phyloP scores from a whole-genome alignment of 768 basidiomycete species.

The Phaffia australis region DNA sequence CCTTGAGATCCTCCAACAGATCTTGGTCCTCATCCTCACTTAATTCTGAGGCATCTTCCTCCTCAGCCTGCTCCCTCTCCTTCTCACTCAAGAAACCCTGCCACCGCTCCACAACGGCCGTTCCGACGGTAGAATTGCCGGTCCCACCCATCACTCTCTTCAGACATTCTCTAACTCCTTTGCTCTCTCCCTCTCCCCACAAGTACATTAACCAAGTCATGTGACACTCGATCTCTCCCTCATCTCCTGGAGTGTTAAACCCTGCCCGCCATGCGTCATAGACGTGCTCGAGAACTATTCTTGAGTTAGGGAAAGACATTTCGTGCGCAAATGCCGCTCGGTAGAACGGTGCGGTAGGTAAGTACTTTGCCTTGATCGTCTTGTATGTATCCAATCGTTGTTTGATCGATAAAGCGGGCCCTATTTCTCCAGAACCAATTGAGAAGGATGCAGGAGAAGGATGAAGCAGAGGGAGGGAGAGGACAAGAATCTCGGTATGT shows the following conservation, averaged over 20 bases:
- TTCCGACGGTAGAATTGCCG: not conserved
- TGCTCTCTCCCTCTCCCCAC: constrained; percentile 5
- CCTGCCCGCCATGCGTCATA: constrained; percentile 18
- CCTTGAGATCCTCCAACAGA: no score
- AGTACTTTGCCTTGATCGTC: constrained; percentile 9
- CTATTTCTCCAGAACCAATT: not conserved
- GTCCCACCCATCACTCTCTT: constrained; percentile 5
- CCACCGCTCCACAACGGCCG: no score
- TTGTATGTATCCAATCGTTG: constrained; percentile 3
- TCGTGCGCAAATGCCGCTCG: constrained; percentile 22
- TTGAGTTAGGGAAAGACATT: constrained; percentile 4
- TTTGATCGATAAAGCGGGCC: no score
- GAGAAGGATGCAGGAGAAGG: not conserved
- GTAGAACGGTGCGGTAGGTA: constrained; percentile 25
- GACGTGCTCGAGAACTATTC: constrained; percentile 10
- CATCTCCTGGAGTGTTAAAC: not conserved
- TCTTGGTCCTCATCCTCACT: no score
- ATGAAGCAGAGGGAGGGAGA: constrained; percentile 22
- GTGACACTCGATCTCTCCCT: constrained; percentile 11
- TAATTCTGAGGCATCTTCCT: no score
- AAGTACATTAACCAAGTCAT: constrained; percentile 18
- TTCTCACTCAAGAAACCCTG: no score
- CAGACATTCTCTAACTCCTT: constrained; percentile 17
- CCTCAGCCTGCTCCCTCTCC: no score
- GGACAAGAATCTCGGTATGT: constrained; percentile 23